Evolutionary conservation across 2,329 filamentous ascomycete species (phyloP), one percentile per base, ranked within the genome.

Genomic region (Bipolaris oryzae): DNA sequence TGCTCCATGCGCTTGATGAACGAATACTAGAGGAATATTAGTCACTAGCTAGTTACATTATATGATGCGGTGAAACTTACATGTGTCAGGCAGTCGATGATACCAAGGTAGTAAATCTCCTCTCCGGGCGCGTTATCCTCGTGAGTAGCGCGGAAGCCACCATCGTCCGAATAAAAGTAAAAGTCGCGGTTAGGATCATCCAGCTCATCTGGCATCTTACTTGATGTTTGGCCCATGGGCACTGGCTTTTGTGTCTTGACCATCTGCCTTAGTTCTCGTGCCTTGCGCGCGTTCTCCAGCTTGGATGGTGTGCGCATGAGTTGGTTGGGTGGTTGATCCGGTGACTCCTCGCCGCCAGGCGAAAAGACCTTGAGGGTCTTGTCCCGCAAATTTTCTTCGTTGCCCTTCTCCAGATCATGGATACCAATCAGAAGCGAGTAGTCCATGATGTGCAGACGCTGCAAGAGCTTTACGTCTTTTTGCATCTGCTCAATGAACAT

Each of bases 1-100:
- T 98, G 89, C 77, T 99, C 95, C 60, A 94, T 85, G 74, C 95
- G 94, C 80, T 99, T 99, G 77, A 96, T 85, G 63, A 93, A 87
- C 65, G 92, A 92, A 76, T 98, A 99, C 91, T 96, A 68, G 23
- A 18, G 23, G 3, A n/a, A 50, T 46, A 54, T 78, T 69, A 76
- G 71, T 58, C 53, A 54, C 1, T 7, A 20, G 2, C 7, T 7
- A 13, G 20, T 2, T 7, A 1, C 10, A n/a, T 9, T 5, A 10
- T 3, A 21, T 5, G 31, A 7, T n/a, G 34, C 37, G 33, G 13
- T 10, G 10, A 46, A 51, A 50, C 91, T 86, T 84, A 96, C 92
- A 76, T 97, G 92, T 68, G 95, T 99, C 69, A 99, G 82, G 76
- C 95, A 99, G 78, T 99, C 95, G 76, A 99, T 99, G 68, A 99